A percentile compares a stretch with the other conserved stretches of the same genome.
These are phyloP conservation scores for Venturia nashicola DNA, from an alignment of 2,329 filamentous ascomycete species.

Conservation along the genomic window DNA sequence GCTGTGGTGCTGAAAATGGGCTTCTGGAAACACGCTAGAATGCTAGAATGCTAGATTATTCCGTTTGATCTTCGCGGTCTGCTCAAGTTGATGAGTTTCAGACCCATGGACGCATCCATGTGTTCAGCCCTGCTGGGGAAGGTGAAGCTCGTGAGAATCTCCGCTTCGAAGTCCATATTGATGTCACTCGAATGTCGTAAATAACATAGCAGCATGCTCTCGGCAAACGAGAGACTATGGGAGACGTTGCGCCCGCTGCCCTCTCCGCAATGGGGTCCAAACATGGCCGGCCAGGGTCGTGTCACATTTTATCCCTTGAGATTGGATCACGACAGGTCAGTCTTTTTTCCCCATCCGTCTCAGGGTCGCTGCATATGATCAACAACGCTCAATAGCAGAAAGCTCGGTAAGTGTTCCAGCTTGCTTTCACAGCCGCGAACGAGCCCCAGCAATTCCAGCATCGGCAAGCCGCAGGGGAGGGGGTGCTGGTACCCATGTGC, in stretches of 20 bases:
- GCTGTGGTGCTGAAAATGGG: not conserved
- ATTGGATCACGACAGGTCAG: not conserved
- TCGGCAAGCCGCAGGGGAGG: not conserved
- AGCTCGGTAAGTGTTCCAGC: not conserved
- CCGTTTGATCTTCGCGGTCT: constrained; percentile 2
- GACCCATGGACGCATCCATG: constrained; percentile 1
- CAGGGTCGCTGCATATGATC: not conserved
- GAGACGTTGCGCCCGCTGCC: not conserved
- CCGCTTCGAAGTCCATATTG: constrained; percentile 4
- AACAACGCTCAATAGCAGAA: not conserved
- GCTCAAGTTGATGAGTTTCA: constrained; percentile 6
- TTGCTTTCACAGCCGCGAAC: not conserved
- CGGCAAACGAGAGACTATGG: not conserved
- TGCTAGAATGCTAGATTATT: not conserved
- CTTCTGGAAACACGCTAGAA: constrained; percentile 6
- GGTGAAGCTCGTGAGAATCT: not conserved
- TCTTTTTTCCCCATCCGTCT: not conserved
- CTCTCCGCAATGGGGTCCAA: too few species aligned
- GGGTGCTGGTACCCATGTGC: not conserved
- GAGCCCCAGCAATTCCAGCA: not conserved
- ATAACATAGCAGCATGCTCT: not conserved
- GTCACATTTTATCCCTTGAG: not conserved
- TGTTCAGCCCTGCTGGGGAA: not conserved
- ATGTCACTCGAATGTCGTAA: not conserved
- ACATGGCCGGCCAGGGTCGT: too few species aligned